Percentiles rank a stretch among this genome's conserved stretches.
Conservation (phyloP, 257 asterid genomes). For the Przewalskia tangutica region DNA sequence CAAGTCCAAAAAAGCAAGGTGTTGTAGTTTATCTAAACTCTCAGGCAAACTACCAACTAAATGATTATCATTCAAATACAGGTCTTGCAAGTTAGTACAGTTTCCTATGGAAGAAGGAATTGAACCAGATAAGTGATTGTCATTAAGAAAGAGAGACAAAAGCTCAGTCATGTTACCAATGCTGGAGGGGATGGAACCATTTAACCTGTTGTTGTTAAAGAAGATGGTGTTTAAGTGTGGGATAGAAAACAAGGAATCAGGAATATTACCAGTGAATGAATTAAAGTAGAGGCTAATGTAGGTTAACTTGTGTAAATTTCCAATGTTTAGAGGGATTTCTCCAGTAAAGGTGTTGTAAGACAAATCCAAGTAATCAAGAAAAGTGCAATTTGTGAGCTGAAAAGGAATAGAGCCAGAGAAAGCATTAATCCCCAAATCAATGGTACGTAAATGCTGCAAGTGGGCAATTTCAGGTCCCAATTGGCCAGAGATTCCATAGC, state of each 20-base stretch:
- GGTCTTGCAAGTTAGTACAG: slow-evolving; percentile 40
- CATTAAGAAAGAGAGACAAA: slow-evolving; percentile 18
- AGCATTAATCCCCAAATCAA: slow-evolving; percentile 35
- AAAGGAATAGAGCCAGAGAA: slow-evolving; percentile 56
- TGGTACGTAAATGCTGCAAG: slow-evolving; percentile 29
- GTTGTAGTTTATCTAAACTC: slow-evolving; percentile 45
- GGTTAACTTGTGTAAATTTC: slow-evolving; percentile 31
- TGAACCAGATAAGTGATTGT: slow-evolving; percentile 43
- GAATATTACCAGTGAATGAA: slow-evolving; percentile 45
- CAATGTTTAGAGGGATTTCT: slow-evolving; percentile 43
- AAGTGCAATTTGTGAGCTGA: slow-evolving; percentile 28
- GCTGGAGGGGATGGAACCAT: slow-evolving; percentile 47
- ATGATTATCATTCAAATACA: slow-evolving; percentile 38
- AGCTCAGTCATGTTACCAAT: slow-evolving; percentile 44
- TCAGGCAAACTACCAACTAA: slow-evolving; percentile 48
- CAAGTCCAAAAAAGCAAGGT: slow-evolving; percentile 29
- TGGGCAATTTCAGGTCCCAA: slow-evolving; percentile 52
- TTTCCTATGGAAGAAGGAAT: slow-evolving; percentile 65
- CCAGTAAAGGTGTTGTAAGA: slow-evolving; percentile 48
- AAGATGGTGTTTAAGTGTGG: slow-evolving; percentile 35
- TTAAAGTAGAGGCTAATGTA: slow-evolving; percentile 36
- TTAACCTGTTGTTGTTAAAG: slow-evolving; percentile 41
- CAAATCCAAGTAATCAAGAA: slow-evolving; percentile 42
- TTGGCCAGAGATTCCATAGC: slow-evolving; percentile 52
- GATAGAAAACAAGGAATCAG: slow-evolving; percentile 42